A percentile compares a stretch with the other conserved stretches of the same genome.
phyloP scores from a whole-genome alignment of 1,284 basidiomycete species.

The Cutaneotrichosporon arboriforme region DNA sequence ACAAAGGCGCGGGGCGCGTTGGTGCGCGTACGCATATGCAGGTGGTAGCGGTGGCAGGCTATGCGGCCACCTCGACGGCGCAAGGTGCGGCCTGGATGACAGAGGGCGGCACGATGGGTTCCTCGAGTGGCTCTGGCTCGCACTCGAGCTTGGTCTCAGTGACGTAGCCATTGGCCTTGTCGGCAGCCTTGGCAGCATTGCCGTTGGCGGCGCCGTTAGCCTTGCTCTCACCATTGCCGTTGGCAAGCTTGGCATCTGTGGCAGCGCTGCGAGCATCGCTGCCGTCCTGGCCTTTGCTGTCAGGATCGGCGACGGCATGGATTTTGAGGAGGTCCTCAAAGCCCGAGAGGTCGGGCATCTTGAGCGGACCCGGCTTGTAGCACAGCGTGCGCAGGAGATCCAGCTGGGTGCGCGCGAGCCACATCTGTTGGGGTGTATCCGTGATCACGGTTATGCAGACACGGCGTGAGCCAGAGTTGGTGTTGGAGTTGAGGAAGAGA shows the following conservation, averaged over 20 bases:
- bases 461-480: neutral
- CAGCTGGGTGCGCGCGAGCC: slow-evolving; percentile 37
- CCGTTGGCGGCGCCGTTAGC: neutral
- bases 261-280: neutral
- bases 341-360: slow-evolving; percentile 29
- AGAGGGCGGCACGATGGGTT: neutral
- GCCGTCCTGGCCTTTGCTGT: neutral
- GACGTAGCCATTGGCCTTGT: neutral
- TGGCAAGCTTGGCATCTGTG: neutral
- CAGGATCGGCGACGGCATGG: neutral
- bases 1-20: too few species aligned
- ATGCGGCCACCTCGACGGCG: neutral
- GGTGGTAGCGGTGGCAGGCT: too few species aligned
- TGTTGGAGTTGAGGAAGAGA: neutral
- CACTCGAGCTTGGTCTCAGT: neutral
- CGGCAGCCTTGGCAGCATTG: neutral
- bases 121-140: neutral
- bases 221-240: neutral
- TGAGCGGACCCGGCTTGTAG: slow-evolving; percentile 38
- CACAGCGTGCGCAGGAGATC: slow-evolving; percentile 41
- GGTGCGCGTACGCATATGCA: too few species aligned
- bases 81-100: neutral
- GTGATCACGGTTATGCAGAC: neutral
- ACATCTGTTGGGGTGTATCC: slow-evolving; percentile 24
- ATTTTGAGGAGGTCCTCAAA: neutral